Evolutionary conservation across 305 asterid genomes (phyloP), one percentile per base, ranked within the genome.

Genomic region (Lippia alba): DNA sequence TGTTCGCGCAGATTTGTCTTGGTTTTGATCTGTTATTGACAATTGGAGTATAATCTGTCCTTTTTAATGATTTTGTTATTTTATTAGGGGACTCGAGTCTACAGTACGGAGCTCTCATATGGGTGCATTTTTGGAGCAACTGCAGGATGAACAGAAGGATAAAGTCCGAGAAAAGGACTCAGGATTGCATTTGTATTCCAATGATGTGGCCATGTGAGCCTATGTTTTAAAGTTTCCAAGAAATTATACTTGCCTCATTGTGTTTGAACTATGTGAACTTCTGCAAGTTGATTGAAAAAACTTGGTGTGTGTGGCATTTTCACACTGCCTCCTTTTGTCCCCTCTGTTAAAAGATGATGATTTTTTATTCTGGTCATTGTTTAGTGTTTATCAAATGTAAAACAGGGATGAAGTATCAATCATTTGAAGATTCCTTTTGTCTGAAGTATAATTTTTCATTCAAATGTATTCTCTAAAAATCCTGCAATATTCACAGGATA

Each of bases 141-240:
- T 94, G 61, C 98, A 87, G 81, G 79, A 64, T 63, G 99, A 94
- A 48, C 97, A 84, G 70, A 76, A 66, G 81, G 82, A 80, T 77
- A 86, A 84, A 72, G 74, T 92, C 77, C 78, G 74, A 66, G 90
- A 83, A 72, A 88, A 83, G 71, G 91, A 84, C 64, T 82, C 92
- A 4, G 92, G 94, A 61, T 73, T 94, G 85, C 98, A 94, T 82
- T 80, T 88, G 74, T 92, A 94, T 84, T 91, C 96, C 66, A 88
- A 78, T 76, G 99, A 94, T 80, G 85, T 91, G 32, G 77, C 89
- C 62, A 94, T 90, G 99, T 94, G 89, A 87, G 99, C 80, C 57
- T 59, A 48, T 46, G 32, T 72, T 75, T 55, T 66, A 49, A 54
- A 53, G 2, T 59, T 51, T 51, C 72, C 48, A 32, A 53, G 34